These are phyloP conservation scores for Sutorius eximius DNA, from an alignment of 1,284 basidiomycete species.

Conservation along the genomic window DNA sequence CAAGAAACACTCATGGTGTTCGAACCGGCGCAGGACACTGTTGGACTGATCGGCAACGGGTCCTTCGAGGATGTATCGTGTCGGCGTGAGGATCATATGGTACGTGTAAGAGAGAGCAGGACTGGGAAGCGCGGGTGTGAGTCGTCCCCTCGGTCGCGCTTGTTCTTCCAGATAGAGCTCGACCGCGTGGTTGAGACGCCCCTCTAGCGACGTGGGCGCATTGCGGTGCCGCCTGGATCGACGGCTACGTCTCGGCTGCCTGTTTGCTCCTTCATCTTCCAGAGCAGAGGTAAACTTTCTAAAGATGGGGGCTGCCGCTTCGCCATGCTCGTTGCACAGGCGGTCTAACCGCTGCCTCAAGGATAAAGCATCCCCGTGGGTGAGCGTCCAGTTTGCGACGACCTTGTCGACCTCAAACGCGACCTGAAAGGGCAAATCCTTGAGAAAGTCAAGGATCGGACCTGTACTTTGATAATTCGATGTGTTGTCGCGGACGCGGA, in stretches of 20 bases:
- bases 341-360: slow-evolving; percentile 21
- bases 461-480: neutral
- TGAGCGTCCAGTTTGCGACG: slow-evolving; percentile 31
- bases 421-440: slow-evolving; percentile 35
- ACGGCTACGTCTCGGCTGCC: neutral
- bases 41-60: slow-evolving; percentile 62
- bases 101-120: slow-evolving; percentile 35
- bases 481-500: slow-evolving; percentile 19
- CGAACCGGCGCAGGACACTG: slow-evolving; percentile 53
- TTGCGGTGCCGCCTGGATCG: neutral
- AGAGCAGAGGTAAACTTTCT: slow-evolving; percentile 29
- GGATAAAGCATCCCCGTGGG: slow-evolving; percentile 19
- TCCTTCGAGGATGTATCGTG: slow-evolving; percentile 47
- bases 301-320: slow-evolving; percentile 33
- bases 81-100: slow-evolving; percentile 55
- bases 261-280: slow-evolving; percentile 13
- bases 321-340: slow-evolving; percentile 19
- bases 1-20: slow-evolving; percentile 53
- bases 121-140: slow-evolving; percentile 20
- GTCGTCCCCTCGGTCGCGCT: slow-evolving; percentile 22
- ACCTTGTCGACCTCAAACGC: slow-evolving; percentile 44
- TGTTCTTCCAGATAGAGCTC: slow-evolving; percentile 29
- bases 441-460: slow-evolving; percentile 26
- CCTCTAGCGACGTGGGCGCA: slow-evolving; percentile 14
- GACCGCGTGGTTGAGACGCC: slow-evolving; percentile 23